These are phyloP conservation scores for Stachybotrys elegans DNA, from an alignment of 2,329 filamentous ascomycete genomes.

Conservation along the genomic window DNA sequence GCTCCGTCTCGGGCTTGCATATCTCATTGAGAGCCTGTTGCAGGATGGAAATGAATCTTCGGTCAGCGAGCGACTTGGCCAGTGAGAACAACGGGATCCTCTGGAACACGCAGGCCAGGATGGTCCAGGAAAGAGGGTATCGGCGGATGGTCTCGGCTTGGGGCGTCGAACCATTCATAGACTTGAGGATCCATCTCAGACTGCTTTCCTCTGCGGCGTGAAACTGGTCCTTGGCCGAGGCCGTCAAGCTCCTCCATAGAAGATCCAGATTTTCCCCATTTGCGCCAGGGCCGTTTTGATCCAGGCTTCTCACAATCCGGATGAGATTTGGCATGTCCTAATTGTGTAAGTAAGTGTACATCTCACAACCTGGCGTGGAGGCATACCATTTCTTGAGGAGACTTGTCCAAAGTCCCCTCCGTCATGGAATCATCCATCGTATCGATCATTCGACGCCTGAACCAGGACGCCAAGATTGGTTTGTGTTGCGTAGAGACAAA, in stretches of 20 bases:
- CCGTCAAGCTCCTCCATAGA: slow-evolving; percentile 44
- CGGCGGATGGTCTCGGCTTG: slow-evolving; percentile 48
- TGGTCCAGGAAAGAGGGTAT: slow-evolving; percentile 54
- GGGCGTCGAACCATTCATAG: slow-evolving; percentile 44
- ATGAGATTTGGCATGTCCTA: slow-evolving; percentile 37
- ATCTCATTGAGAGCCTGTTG: slow-evolving; percentile 61
- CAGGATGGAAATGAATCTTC: slow-evolving; percentile 62
- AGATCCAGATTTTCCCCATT: slow-evolving; percentile 41
- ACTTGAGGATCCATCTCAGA: slow-evolving; percentile 59
- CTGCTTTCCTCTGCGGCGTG: slow-evolving; percentile 53
- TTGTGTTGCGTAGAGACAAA: too few species aligned
- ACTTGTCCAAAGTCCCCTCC: slow-evolving; percentile 7
- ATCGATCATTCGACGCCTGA: too few species aligned
- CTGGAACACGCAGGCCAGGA: slow-evolving; percentile 56
- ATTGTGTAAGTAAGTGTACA: slow-evolving; percentile 13
- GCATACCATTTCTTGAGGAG: slow-evolving; percentile 11
- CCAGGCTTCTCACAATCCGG: slow-evolving; percentile 49
- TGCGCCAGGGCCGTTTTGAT: slow-evolving; percentile 42
- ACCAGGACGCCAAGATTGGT: too few species aligned
- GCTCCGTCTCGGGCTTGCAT: slow-evolving; percentile 25
- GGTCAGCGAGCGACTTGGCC: slow-evolving; percentile 66
- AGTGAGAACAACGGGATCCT: slow-evolving; percentile 65
- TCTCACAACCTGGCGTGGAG: not conserved
- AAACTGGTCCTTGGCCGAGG: slow-evolving; percentile 35
- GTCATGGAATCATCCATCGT: slow-evolving; percentile 17